phyloP scores from a whole-genome alignment of 2,329 filamentous ascomycete species.

The Alternaria triticimaculans region DNA sequence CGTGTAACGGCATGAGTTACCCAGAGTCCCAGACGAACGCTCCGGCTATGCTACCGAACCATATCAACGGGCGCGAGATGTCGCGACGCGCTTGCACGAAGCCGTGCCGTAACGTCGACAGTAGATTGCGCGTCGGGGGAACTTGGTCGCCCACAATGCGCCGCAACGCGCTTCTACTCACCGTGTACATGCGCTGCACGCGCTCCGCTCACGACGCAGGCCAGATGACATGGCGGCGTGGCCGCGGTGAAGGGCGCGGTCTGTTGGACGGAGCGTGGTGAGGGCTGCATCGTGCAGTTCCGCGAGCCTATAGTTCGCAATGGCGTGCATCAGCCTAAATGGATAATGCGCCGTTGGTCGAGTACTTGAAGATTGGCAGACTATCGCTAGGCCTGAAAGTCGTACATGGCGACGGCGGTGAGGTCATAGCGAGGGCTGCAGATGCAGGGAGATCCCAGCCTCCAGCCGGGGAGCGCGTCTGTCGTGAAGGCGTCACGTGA shows the following conservation, averaged over 20 bases:
- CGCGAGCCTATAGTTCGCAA: constrained; percentile 24
- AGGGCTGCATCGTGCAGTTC: constrained; percentile 27
- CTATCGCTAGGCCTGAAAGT: constrained; percentile 18
- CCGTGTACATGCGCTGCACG: constrained; percentile 9
- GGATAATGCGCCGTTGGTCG: constrained; percentile 35
- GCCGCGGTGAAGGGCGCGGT: constrained; percentile 6
- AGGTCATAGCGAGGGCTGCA: constrained; percentile 22
- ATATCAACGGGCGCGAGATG: constrained; percentile 23
- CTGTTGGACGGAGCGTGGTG: constrained; percentile 18
- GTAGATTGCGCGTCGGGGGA: background rate
- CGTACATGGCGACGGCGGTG: constrained; percentile 14
- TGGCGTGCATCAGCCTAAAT: constrained; percentile 40
- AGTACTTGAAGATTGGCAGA: constrained; percentile 30
- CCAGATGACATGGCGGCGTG: constrained; percentile 10
- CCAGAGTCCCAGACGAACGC: constrained; percentile 13
- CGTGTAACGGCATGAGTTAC: constrained; percentile 29
- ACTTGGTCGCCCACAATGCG: constrained; percentile 8
- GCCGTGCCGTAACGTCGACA: background rate
- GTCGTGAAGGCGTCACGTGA: constrained; percentile 21
- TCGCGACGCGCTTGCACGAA: constrained; percentile 10
- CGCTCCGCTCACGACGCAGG: constrained; percentile 10
- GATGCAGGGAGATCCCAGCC: constrained; percentile 20
- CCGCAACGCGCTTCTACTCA: constrained; percentile 10
- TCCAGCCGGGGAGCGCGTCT: constrained; percentile 5
- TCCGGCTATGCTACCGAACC: constrained; percentile 37